These are phyloP conservation scores for Dendrobium officinale DNA, from an alignment of 106 monocot species.

Conservation along the genomic window DNA sequence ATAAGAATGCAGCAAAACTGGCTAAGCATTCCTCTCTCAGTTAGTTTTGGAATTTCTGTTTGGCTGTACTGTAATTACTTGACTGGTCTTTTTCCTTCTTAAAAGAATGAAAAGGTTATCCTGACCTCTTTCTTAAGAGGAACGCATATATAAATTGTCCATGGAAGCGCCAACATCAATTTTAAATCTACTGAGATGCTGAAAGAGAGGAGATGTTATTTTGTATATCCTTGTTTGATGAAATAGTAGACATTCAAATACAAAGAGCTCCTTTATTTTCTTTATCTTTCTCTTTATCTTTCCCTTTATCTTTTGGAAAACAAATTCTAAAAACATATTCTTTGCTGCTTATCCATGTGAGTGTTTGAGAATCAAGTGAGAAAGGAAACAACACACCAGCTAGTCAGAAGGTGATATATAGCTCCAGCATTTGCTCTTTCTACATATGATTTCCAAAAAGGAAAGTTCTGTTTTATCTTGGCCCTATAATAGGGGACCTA, in stretches of 20 bases:
- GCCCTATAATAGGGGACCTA: slow-evolving; percentile 4
- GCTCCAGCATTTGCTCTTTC: slow-evolving; percentile 2
- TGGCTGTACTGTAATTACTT: too few relatives aligned
- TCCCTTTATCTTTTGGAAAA: slow-evolving; percentile 11
- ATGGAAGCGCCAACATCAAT: not conserved
- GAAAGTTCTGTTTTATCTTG: slow-evolving; percentile 24
- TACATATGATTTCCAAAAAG: slow-evolving; percentile 10
- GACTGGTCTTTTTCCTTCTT: not conserved
- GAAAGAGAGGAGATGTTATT: not conserved
- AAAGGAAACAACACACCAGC: not conserved
- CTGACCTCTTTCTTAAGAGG: not conserved
- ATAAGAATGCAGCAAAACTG: too few relatives aligned
- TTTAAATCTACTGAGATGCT: not conserved
- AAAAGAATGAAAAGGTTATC: not conserved
- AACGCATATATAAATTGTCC: not conserved
- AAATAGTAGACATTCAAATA: not conserved
- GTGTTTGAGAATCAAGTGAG: slow-evolving; percentile 8
- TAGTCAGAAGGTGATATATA: not conserved
- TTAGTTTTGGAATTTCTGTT: too few relatives aligned
- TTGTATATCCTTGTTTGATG: not conserved
- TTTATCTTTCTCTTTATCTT: slow-evolving; percentile 21
- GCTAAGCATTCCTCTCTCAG: too few relatives aligned
- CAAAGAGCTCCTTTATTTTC: slow-evolving; percentile 2
- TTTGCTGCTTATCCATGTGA: slow-evolving; percentile 6
- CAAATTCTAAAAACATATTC: slow-evolving; percentile 6